Evolutionary conservation across 257 asterid species (phyloP).

Genomic region (Jasminum sambac): DNA sequence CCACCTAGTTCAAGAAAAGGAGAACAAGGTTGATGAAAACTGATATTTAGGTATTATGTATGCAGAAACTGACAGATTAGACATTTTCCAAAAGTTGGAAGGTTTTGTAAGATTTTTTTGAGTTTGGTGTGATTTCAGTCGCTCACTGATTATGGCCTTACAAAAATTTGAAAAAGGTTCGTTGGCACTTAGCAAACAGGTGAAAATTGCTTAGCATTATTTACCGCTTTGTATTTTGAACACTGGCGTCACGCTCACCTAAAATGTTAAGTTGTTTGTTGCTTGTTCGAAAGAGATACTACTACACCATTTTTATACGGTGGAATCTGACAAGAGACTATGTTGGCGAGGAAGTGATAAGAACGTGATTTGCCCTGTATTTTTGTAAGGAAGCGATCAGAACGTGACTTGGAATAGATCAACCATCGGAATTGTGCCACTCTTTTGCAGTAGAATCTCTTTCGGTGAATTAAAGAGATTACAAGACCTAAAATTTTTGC

Average conservation of each 20-base stretch:
- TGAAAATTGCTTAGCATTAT: neutral
- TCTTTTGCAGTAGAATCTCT: no score
- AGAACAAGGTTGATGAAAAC: slow-evolving; percentile 14
- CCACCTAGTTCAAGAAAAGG: slow-evolving; percentile 91
- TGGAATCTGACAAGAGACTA: no score
- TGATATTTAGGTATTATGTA: neutral
- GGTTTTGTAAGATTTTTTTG: slow-evolving; percentile 6
- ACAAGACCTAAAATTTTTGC: no score
- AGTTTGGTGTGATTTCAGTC: slow-evolving; percentile 25
- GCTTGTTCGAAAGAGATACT: no score
- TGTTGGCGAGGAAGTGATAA: no score
- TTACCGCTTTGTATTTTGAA: neutral
- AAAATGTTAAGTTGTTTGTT: neutral
- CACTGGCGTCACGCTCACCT: neutral
- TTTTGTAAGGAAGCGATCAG: no score
- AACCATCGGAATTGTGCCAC: no score
- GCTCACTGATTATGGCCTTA: neutral
- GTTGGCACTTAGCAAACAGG: neutral
- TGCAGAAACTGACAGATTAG: slow-evolving; percentile 35
- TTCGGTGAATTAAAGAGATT: no score
- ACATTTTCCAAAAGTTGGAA: slow-evolving; percentile 27
- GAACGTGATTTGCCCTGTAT: no score
- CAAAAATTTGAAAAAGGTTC: neutral
- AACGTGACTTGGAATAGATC: no score
- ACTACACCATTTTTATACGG: no score